Base-by-base conservation (phyloP, 2,329 filamentous ascomycete species). In the Penicillium sp. region DNA sequence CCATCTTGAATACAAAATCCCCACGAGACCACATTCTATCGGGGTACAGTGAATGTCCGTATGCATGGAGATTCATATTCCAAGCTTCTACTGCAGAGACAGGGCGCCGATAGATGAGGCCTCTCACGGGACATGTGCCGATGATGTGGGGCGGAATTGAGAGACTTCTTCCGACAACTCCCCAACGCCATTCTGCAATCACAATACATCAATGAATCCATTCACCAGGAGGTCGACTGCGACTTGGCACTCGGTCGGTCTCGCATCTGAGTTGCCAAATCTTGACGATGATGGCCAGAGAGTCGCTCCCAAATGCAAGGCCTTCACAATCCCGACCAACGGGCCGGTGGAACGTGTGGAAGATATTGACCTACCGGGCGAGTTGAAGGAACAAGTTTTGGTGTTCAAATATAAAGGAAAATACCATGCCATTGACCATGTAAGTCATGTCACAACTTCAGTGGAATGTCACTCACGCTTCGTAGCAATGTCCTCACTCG, bases 371-470 rank as follows among this genome's bases (percentile, higher is more conserved):
- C 0, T 77, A 77, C 70, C 62, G 4, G 68, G 69, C 6, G 71
- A 75, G 3, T 51, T 85, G 50, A 78, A 76, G 42, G 78, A 87
- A 49, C 86, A 89, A 64, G 83, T 89, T 0, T 75, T 90, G 16
- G 78, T 90, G 0, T 90, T 89, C 59, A 79, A 79, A 57, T 87
- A 86, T 62, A 81, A 79, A 48, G 83, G 82, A 3, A 84, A 82
- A 55, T 77, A 89, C n/a, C 81, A 89, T 63, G 87, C 87, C 0
- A 75, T 89, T 21, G 86, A 90, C 55, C 86, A 89, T 74, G 86
- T 88, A 65, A 76, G 69, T 64, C 2, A 10, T 10, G 8, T 7
- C 24, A 3, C 0, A 5, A 0, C 27, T 40, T 1, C 2, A 9
- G 8, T 2, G 2, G 8, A 21, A 24, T 24, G n/a, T 32, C 45